Evolutionary conservation across 163 green algal genomes (phyloP), one percentile per base, ranked within the genome.

Genomic region (Chlamydomonas reinhardtii): DNA sequence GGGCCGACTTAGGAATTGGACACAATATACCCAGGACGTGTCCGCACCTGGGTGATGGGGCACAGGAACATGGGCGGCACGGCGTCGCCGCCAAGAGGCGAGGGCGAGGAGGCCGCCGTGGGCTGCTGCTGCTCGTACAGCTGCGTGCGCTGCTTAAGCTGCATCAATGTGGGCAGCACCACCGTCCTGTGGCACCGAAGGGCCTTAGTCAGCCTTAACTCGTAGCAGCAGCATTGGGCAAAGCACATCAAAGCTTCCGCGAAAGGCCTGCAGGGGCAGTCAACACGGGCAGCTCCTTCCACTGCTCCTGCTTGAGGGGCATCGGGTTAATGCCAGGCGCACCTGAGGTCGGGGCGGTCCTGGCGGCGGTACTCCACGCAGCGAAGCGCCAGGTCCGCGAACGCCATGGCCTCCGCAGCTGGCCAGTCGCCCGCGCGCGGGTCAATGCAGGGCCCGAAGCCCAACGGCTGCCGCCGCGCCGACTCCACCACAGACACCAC

Each of bases 31-130:
- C n/a, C n/a, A n/a, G n/a, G n/a, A 2, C 5, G 17, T 64, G 56
- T 29, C 5, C 56, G 56, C 56, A 84, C 88, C 80, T 92, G 89
- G 19, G 89, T 94, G 82, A 96, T 95, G 43, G 94, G 92, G 90
- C 94, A 96, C 29, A 95, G 62, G 52, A 94, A 93, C 81, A 94
- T 92, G 43, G 84, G 72, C 22, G 78, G 87, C 71, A 83, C 73
- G 16, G 62, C 24, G 31, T 84, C 35, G 34, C 39, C 48, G 48
- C 48, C 48, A 2, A 54, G 43, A 54, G 43, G 12, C 48, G 48
- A 34, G n/a, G 59, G 62, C 34, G 39, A 48, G 39, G 39, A 48
- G 8, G 61, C 22, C 69, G 34, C 31, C 54, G 16, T 8, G 66
- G 32, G 74, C 64, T 31, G n/a, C 79, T 65, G 12, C 34, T 65